Evolutionary conservation across 257 asterid genomes (phyloP).

Genomic region (Solanum verrucosum): DNA sequence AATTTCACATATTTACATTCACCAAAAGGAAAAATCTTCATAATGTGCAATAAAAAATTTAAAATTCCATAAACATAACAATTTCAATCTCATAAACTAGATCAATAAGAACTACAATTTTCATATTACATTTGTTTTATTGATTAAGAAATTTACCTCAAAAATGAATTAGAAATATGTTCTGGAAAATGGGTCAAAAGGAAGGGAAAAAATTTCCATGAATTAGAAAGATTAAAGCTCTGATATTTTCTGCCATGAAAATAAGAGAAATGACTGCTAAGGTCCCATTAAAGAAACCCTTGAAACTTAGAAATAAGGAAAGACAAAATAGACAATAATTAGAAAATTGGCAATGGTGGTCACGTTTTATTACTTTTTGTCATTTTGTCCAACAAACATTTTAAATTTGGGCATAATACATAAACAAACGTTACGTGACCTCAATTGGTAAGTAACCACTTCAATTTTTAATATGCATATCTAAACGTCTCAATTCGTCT

Average conservation of each 20-base stretch:
- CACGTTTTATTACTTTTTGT: background rate
- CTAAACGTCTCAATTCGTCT: rapidly evolving
- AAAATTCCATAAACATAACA: background rate
- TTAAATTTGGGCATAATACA: background rate
- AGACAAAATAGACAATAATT: background rate
- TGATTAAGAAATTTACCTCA: background rate
- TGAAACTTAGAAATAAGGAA: background rate
- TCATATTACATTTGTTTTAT: background rate
- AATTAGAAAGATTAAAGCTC: background rate
- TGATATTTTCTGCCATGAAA: background rate
- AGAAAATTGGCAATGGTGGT: background rate
- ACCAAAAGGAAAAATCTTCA: background rate
- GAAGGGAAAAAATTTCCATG: background rate
- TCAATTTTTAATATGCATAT: too few relatives aligned
- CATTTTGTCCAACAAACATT: background rate
- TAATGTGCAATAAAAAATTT: background rate
- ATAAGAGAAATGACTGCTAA: background rate
- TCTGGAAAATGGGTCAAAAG: background rate
- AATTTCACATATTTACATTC: background rate
- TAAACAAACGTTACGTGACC: background rate
- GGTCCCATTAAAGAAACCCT: background rate
- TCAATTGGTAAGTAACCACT: rapidly evolving
- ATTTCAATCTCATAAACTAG: background rate
- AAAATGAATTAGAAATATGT: background rate
- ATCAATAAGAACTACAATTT: background rate